A percentile compares a stretch with the other conserved stretches of the same genome.
Conservation (phyloP, 345 rosid species). For the Bruguiera gymnorhiza region DNA sequence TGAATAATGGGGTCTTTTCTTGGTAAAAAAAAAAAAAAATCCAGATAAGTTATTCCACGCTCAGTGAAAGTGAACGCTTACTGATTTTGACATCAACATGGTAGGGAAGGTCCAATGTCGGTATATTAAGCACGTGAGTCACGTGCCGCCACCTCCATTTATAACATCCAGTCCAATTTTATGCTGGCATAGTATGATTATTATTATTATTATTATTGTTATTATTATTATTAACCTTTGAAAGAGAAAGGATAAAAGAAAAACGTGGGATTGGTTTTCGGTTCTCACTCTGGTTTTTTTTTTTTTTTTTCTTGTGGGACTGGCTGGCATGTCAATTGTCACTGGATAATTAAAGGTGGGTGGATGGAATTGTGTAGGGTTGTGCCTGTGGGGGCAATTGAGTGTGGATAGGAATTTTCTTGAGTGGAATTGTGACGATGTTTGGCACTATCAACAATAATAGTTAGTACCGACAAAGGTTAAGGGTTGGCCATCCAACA, state of each 20-base stretch:
- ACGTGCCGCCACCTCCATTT: conserved; percentile 1
- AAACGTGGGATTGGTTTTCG: not conserved
- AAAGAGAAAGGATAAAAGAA: conserved; percentile 4
- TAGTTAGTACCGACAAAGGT: not conserved
- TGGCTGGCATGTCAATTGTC: conserved; percentile 5
- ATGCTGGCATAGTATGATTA: not conserved
- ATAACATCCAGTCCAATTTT: not conserved
- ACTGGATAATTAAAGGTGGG: conserved; percentile 9
- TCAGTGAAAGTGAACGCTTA: too few relatives aligned
- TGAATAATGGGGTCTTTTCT: too few relatives aligned
- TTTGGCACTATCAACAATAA: conserved; percentile 38
- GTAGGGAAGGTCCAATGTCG: conserved; percentile 15
- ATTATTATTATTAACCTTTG: not conserved
- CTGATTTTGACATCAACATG: too few relatives aligned
- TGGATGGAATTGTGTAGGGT: conserved; percentile 6
- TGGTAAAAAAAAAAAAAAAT: too few relatives aligned
- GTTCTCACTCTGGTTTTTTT: not conserved
- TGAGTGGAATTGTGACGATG: conserved; percentile 43
- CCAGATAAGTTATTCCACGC: too few relatives aligned
- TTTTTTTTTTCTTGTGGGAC: conserved; percentile 12
- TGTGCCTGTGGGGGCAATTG: conserved; percentile 26
- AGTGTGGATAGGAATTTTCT: conserved; percentile 20
- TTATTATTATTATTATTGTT: not conserved
- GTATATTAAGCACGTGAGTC: conserved; percentile 20
- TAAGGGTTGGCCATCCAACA: conserved; percentile 25